Percentiles rank a stretch among this genome's conserved stretches.
These are phyloP conservation scores for Wallacemonas sp. DNA, from an alignment of 208 protist genomes.

Conservation along the genomic window DNA sequence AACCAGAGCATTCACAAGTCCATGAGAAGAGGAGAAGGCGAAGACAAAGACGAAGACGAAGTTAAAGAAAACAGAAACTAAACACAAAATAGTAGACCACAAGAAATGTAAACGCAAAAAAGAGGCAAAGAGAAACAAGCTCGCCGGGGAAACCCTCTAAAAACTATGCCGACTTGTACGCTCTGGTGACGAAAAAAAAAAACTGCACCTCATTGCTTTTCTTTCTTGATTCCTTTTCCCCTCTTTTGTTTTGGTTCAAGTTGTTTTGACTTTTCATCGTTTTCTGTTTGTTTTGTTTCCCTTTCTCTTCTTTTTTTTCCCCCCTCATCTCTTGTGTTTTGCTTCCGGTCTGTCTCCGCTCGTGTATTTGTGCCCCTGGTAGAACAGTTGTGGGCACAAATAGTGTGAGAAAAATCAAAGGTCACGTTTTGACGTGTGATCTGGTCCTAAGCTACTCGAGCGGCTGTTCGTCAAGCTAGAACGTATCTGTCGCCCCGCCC, in stretches of 20 bases:
- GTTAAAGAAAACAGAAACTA: not conserved
- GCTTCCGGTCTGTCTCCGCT: slow-evolving; percentile 1
- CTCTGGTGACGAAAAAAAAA: slow-evolving; percentile 1
- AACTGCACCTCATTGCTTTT: slow-evolving; percentile 14
- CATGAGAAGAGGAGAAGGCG: not conserved
- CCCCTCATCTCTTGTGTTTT: slow-evolving; percentile 1
- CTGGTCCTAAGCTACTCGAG: no score
- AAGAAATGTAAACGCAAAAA: no score
- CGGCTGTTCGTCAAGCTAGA: no score
- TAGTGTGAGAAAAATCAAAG: not conserved
- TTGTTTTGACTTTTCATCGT: slow-evolving; percentile 1
- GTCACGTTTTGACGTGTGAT: not conserved
- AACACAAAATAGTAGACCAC: not conserved
- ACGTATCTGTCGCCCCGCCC: no score
- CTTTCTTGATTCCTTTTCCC: slow-evolving; percentile 8
- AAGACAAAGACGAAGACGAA: slow-evolving; percentile 11
- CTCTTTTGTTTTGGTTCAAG: not conserved
- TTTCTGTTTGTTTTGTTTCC: slow-evolving; percentile 1
- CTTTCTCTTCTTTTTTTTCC: slow-evolving; percentile 15
- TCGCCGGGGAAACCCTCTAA: no score
- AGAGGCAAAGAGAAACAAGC: no score
- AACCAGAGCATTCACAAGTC: not conserved
- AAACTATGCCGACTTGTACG: no score
- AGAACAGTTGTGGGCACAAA: slow-evolving; percentile 4
- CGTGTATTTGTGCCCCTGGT: slow-evolving; percentile 8